Evolutionary conservation across 805 yeast species (phyloP).

Genomic region (Yamadazyma phyllophila): DNA sequence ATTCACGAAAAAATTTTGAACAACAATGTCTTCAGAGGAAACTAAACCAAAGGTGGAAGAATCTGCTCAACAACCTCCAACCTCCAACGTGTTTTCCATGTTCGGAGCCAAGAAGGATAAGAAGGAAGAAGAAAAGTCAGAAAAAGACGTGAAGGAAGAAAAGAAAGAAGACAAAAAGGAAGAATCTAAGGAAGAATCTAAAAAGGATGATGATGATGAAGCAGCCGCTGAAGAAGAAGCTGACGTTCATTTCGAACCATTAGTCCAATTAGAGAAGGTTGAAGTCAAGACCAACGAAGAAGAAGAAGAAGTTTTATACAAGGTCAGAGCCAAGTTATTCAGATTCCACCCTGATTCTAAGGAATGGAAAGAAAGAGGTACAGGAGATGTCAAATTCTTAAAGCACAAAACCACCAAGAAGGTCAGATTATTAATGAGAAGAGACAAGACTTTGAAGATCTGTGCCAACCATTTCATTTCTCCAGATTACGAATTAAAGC

Average conservation of each 20-base stretch:
- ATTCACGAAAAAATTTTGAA: conserved; percentile 1
- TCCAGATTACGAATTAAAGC: conserved; percentile 77
- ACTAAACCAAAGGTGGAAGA: conserved; percentile 18
- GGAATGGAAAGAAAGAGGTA: conserved; percentile 99
- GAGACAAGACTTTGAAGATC: conserved; percentile 96
- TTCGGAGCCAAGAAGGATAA: conserved; percentile 87
- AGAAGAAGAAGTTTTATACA: conserved; percentile 36
- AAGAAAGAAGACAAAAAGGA: conserved; percentile 29
- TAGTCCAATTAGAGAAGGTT: conserved; percentile 91
- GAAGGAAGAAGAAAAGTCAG: conserved; percentile 43
- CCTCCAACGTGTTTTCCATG: conserved; percentile 87
- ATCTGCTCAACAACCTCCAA: conserved; percentile 51
- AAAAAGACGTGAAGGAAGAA: conserved; percentile 26
- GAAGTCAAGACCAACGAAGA: conserved; percentile 81
- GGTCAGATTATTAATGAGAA: conserved; percentile 94
- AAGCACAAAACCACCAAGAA: conserved; percentile 80
- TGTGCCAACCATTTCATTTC: conserved; percentile 94
- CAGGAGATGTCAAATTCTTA: conserved; percentile 95
- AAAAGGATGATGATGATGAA: conserved; percentile 52
- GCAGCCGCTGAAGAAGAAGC: conserved; percentile 61
- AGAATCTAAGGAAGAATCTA: conserved; percentile 51
- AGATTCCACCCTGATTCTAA: conserved; percentile 78
- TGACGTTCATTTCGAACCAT: conserved; percentile 93
- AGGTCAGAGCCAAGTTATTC: conserved; percentile 93
- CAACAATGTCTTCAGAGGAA: conserved; percentile 19